Evolutionary conservation across 1,139 yeast species (phyloP), one percentile per base, ranked within the genome.

Genomic region (Taphrina populina): DNA sequence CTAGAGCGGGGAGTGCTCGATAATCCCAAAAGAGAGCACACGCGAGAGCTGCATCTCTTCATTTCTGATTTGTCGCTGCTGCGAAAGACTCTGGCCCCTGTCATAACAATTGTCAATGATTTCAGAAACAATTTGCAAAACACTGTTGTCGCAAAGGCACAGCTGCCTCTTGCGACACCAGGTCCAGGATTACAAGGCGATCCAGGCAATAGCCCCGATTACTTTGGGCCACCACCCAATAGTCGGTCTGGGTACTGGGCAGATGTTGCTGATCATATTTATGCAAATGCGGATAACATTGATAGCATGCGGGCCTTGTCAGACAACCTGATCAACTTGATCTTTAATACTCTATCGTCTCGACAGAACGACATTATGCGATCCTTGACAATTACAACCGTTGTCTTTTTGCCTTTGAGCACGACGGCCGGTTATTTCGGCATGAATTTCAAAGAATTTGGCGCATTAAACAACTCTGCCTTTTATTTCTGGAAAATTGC

Each of bases 231-330:
- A 26, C 15, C n/a, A 33, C 11, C 45, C 17, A 27, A 64, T 75
- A 3, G 68, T 75, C 2, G 71, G 69, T 10, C 65, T 65, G 32
- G 75, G 4, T 79, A 79, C 61, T 65, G 78, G 37, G 71, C 76
- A 2, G 83, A 79, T 69, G 78, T 79, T 19, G 72, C 73, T 4
- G 82, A 79, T 65, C 83, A 79, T 61, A 70, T 78, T 69, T 77
- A 43, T 30, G 49, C 49, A 15, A 33, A 44, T 23, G 17, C 51
- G 0, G 78, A 77, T 59, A 80, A 77, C 52, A 69, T 79, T 40
- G 78, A 76, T 56, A 72, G 73, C 34, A 79, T 79, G 82, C 67
- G 74, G 21, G 69, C 71, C 47, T 76, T 75, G 17, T 75, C 78
- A 24, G 76, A 76, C 60, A 74, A 76, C 59, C 68, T 78, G 62